Conservation (phyloP, 2,329 filamentous ascomycete species). For the Clonostachys rosea region DNA sequence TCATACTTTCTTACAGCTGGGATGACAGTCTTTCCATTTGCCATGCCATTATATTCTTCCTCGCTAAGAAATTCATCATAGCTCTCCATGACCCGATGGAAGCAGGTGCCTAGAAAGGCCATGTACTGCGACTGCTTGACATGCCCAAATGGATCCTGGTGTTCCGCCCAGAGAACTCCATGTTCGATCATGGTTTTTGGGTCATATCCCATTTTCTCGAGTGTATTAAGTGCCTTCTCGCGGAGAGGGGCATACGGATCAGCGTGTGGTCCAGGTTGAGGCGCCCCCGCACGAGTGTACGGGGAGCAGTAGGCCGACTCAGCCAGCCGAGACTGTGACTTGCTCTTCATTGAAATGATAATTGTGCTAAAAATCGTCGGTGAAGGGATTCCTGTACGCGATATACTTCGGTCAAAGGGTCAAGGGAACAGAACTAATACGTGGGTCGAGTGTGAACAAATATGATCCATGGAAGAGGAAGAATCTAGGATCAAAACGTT, state of each 20-base stretch:
- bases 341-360: not conserved
- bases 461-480: too few relatives aligned
- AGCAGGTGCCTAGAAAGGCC: conserved; percentile 12
- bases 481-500: too few relatives aligned
- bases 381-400: too few relatives aligned
- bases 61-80: conserved; percentile 13
- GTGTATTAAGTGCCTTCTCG: conserved; percentile 3
- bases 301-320: conserved; percentile 1
- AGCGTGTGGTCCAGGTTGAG: not conserved
- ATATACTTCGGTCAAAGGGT: too few relatives aligned
- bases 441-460: too few relatives aligned
- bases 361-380: too few relatives aligned
- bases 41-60: conserved; percentile 14
- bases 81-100: conserved; percentile 13
- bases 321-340: not conserved
- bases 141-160: conserved; percentile 16
- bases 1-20: conserved; percentile 11
- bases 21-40: conserved; percentile 9
- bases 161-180: conserved; percentile 14
- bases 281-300: conserved; percentile 2
- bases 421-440: too few relatives aligned
- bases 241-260: conserved; percentile 4
- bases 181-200: conserved; percentile 7
- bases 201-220: conserved; percentile 8
- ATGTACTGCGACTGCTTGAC: conserved; percentile 15